Percentiles rank a stretch among this genome's conserved stretches.
phyloP scores from a whole-genome alignment of 2,329 filamentous ascomycete genomes.

The Arthrobotrys sinensis region DNA sequence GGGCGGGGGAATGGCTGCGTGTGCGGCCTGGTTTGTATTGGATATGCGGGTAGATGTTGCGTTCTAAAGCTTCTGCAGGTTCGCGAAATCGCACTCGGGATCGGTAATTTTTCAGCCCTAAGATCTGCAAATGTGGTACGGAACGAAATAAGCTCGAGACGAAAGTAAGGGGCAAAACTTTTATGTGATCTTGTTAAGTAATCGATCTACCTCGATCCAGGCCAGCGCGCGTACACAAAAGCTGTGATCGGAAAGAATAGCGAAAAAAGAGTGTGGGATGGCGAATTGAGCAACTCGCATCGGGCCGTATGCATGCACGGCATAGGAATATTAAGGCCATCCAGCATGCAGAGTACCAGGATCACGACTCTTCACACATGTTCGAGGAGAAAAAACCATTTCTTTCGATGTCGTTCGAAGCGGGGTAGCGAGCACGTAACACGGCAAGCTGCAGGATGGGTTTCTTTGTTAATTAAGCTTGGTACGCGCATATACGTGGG shows the following conservation, averaged over 20 bases:
- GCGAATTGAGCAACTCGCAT: too few relatives aligned
- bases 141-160: background rate
- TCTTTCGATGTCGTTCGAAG: background rate
- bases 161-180: background rate
- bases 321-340: too few relatives aligned
- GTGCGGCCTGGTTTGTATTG: too few relatives aligned
- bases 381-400: too few relatives aligned
- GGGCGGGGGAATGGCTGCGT: too few relatives aligned
- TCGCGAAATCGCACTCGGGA: background rate
- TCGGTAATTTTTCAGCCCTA: background rate
- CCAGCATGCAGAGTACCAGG: too few relatives aligned
- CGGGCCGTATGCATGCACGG: too few relatives aligned
- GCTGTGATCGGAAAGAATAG: too few relatives aligned
- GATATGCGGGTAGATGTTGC: too few relatives aligned
- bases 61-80: background rate
- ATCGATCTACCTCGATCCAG: background rate
- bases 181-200: background rate
- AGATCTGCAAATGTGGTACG: conserved; percentile 10
- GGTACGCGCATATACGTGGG: background rate
- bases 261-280: too few relatives aligned
- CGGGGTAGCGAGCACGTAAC: conserved; percentile 8
- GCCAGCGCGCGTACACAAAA: background rate
- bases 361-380: too few relatives aligned
- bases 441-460: conserved; percentile 4
- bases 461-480: too few relatives aligned